Percentiles rank a stretch among this genome's conserved stretches.
Evolutionary conservation across 305 asterid genomes (phyloP).

Genomic region (Fraxinus paxiana): DNA sequence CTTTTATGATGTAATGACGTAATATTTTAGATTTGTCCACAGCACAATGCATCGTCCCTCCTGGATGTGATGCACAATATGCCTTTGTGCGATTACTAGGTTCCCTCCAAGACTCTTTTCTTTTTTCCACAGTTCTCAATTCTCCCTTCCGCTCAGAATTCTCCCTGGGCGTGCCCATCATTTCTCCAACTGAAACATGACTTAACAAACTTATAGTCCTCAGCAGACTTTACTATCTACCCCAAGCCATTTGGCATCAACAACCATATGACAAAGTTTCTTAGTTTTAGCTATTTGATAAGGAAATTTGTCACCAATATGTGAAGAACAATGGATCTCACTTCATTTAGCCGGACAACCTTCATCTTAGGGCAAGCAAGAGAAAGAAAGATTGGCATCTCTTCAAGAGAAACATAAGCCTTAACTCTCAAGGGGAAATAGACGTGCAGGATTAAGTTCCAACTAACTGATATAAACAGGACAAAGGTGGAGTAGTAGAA

Average conservation of each 20-base stretch:
- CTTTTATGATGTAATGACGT: background rate
- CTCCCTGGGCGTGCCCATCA: conserved; percentile 3
- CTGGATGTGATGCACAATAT: background rate
- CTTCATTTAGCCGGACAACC: background rate
- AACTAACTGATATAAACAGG: background rate
- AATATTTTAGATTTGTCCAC: background rate
- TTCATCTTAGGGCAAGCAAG: background rate
- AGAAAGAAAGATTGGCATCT: background rate
- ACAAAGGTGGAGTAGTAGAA: background rate
- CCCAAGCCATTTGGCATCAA: background rate
- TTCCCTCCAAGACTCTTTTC: background rate
- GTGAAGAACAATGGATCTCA: background rate
- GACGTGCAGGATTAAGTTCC: conserved; percentile 1
- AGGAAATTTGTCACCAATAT: background rate
- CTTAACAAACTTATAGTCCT: background rate
- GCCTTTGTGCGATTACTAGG: background rate
- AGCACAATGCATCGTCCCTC: background rate
- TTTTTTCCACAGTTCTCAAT: background rate
- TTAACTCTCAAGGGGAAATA: conserved; percentile 14
- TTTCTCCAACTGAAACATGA: background rate
- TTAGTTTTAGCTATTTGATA: background rate
- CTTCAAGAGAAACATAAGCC: background rate
- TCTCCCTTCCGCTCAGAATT: background rate
- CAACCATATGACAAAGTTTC: background rate
- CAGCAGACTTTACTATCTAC: background rate